These are phyloP conservation scores for Pugionium dolabratum DNA, from an alignment of 345 rosid genomes.

Conservation along the genomic window DNA sequence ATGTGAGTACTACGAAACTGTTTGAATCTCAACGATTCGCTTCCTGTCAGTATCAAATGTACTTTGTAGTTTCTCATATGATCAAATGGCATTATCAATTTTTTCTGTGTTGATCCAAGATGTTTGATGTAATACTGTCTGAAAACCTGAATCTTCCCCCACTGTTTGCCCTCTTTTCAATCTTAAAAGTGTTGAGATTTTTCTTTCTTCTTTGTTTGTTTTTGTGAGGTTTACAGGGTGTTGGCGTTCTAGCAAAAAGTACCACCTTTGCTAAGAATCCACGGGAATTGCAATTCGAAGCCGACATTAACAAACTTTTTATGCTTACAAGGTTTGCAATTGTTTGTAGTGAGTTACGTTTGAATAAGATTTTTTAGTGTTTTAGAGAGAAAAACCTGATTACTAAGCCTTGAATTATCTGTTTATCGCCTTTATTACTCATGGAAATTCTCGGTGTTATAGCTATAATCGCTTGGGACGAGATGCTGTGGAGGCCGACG, in stretches of 20 bases:
- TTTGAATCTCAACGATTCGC: slow-evolving; percentile 12
- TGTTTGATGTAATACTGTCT: slow-evolving; percentile 17
- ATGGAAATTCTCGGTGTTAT: slow-evolving; percentile 18
- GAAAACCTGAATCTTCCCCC: neutral
- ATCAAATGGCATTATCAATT: neutral
- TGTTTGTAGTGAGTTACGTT: neutral
- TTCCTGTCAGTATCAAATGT: neutral
- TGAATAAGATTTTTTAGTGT: neutral
- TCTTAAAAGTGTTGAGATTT: slow-evolving; percentile 14
- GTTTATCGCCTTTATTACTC: neutral
- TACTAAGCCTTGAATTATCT: too few species aligned
- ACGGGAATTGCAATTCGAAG: slow-evolving; percentile 80
- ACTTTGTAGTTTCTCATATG: slow-evolving; percentile 3
- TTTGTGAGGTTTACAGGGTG: slow-evolving; percentile 52
- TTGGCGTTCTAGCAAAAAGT: slow-evolving; percentile 68
- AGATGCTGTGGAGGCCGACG: slow-evolving; percentile 77
- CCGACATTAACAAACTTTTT: slow-evolving; percentile 77
- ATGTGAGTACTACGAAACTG: slow-evolving; percentile 1
- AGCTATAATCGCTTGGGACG: slow-evolving; percentile 83
- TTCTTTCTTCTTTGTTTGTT: slow-evolving; percentile 27
- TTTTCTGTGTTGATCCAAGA: neutral
- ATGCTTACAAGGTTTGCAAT: slow-evolving; percentile 75
- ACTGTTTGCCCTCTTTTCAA: neutral
- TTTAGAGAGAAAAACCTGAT: neutral
- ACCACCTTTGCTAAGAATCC: slow-evolving; percentile 74